Base-by-base conservation (phyloP, 163 green algal genomes). In the Dunaliella salina region DNA sequence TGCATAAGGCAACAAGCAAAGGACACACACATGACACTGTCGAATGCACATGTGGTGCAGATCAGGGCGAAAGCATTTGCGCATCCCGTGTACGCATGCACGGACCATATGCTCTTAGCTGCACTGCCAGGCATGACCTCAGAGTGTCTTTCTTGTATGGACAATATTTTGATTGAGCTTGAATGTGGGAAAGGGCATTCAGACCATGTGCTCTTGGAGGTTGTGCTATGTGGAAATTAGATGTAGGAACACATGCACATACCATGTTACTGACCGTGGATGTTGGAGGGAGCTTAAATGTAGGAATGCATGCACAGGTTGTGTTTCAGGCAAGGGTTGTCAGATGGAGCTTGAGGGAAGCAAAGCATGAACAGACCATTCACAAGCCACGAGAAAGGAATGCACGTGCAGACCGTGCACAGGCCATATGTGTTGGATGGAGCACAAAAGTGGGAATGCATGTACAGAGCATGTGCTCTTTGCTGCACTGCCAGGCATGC, bases 321-420 rank as follows among this genome's bases (percentile, higher is more conserved):
- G 89, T 33, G 79, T 78, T 26, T 88, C 84, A n/a, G n/a, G n/a
- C n/a, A n/a, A n/a, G n/a, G n/a, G n/a, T n/a, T n/a, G n/a, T n/a
- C n/a, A 89, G 86, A 46, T 88, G 86, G 15, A 88, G 86, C n/a
- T n/a, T n/a, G n/a, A n/a, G n/a, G n/a, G n/a, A n/a, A n/a, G n/a
- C n/a, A n/a, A n/a, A n/a, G n/a, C n/a, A n/a, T n/a, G n/a, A n/a
- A n/a, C n/a, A n/a, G n/a, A n/a, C n/a, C n/a, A n/a, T n/a, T n/a
- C n/a, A n/a, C n/a, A n/a, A n/a, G n/a, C n/a, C n/a, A 24, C 86
- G 88, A 59, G 86, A 84, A 57, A 75, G 85, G 85, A 50, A 91
- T 87, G 78, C 88, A 86, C 33, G 82, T 84, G 81, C 86, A 91
- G 50, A 91, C n/a, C n/a, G n/a, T n/a, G n/a, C n/a, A n/a, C n/a